These are phyloP conservation scores for Penicillium decumbens DNA, from an alignment of 2,329 filamentous ascomycete species.

Conservation along the genomic window DNA sequence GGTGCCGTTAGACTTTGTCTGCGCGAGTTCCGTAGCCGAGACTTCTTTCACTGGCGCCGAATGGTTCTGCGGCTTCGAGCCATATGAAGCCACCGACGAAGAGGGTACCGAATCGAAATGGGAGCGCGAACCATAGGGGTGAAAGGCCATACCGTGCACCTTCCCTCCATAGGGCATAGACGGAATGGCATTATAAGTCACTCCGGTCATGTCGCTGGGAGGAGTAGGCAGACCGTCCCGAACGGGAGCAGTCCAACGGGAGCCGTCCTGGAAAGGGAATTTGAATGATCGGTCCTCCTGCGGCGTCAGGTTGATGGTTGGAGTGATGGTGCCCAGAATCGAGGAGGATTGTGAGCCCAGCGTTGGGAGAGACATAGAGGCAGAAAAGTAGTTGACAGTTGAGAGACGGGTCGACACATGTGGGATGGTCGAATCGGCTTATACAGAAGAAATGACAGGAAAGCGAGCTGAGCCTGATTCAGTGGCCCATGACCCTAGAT, in stretches of 20 bases:
- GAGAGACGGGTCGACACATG: slow-evolving; percentile 13
- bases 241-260: slow-evolving; percentile 34
- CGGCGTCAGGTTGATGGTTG: slow-evolving; percentile 22
- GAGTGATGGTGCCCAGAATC: slow-evolving; percentile 26
- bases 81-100: slow-evolving; percentile 17
- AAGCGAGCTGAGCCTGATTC: not conserved
- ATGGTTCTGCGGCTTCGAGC: slow-evolving; percentile 23
- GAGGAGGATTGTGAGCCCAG: slow-evolving; percentile 27
- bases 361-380: slow-evolving; percentile 35
- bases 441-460: not conserved
- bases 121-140: slow-evolving; percentile 23
- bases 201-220: slow-evolving; percentile 41
- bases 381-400: slow-evolving; percentile 6
- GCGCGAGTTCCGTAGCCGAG: slow-evolving; percentile 18
- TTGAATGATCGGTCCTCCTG: slow-evolving; percentile 14
- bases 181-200: slow-evolving; percentile 35
- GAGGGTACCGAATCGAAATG: slow-evolving; percentile 21
- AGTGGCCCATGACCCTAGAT: not conserved
- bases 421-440: slow-evolving; percentile 3
- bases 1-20: slow-evolving; percentile 30
- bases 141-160: slow-evolving; percentile 23
- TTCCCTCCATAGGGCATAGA: slow-evolving; percentile 32
- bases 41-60: slow-evolving; percentile 22
- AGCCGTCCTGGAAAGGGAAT: slow-evolving; percentile 17
- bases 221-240: slow-evolving; percentile 42